Conservation (phyloP, 257 asterid species). For the Perilla frutescens region DNA sequence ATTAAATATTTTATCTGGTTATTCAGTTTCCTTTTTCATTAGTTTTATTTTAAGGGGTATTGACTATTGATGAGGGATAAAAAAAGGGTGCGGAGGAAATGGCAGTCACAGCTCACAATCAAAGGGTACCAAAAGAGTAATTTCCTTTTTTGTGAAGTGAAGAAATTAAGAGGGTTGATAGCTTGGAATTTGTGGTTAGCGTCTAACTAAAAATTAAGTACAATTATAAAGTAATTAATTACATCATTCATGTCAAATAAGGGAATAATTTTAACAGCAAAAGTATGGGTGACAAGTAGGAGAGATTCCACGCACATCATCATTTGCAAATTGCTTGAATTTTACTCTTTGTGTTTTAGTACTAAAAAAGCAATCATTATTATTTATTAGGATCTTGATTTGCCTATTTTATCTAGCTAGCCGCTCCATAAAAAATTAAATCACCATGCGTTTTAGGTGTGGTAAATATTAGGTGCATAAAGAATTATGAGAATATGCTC, state of each 20-base stretch:
- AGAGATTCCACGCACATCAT: slow-evolving; percentile 33
- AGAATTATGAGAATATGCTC: too few species aligned
- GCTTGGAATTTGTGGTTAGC: slow-evolving; percentile 5
- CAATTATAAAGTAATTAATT: background rate
- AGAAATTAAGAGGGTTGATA: background rate
- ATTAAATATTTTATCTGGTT: too few species aligned
- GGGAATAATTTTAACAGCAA: slow-evolving; percentile 33
- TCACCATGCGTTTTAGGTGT: background rate
- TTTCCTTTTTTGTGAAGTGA: background rate
- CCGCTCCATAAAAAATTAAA: too few species aligned
- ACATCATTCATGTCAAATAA: slow-evolving; percentile 21
- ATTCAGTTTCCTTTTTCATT: too few species aligned
- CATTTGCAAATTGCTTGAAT: slow-evolving; percentile 35
- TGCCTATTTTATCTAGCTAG: background rate
- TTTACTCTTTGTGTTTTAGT: slow-evolving; percentile 36
- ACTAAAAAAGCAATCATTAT: slow-evolving; percentile 28
- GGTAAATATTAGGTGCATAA: background rate
- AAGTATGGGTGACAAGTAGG: slow-evolving; percentile 33
- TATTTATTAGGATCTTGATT: slow-evolving; percentile 30
- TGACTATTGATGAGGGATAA: too few species aligned
- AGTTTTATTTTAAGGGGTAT: too few species aligned
- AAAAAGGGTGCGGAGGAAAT: too few species aligned
- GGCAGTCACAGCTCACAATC: too few species aligned
- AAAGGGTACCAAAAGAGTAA: too few species aligned
- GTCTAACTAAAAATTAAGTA: slow-evolving; percentile 8